Evolutionary conservation across 2,329 filamentous ascomycete genomes (phyloP).

Genomic region (Canariomyces notabilis): DNA sequence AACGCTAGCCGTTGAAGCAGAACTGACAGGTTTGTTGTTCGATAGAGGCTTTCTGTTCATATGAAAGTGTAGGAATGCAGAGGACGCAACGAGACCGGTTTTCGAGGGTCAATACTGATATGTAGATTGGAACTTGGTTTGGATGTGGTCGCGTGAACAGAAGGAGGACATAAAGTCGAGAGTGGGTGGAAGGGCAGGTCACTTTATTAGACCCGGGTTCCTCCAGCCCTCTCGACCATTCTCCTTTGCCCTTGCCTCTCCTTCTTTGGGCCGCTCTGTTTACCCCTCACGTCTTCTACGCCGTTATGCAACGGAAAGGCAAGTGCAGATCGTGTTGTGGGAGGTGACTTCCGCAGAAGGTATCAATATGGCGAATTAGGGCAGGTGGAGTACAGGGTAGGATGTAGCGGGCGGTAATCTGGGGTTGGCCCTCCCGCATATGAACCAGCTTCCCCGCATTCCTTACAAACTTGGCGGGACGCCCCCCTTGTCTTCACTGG

Average conservation of each 20-base stretch:
- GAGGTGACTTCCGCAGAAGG: background rate
- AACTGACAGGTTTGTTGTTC: background rate
- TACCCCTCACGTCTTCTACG: background rate
- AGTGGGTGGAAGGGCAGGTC: background rate
- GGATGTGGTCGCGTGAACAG: background rate
- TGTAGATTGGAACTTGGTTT: background rate
- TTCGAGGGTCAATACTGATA: too few species aligned
- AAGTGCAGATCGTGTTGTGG: too few species aligned
- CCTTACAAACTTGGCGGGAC: too few species aligned
- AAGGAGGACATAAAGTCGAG: background rate
- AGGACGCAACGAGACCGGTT: too few species aligned
- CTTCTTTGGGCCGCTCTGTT: background rate
- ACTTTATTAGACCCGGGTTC: background rate
- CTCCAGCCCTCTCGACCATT: background rate
- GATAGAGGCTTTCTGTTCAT: background rate
- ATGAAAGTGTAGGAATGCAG: background rate
- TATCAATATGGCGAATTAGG: background rate
- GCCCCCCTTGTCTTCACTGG: too few species aligned
- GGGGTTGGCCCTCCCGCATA: background rate
- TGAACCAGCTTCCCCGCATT: conserved; percentile 9
- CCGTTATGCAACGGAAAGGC: background rate
- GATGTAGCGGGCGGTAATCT: background rate
- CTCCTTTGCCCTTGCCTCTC: background rate
- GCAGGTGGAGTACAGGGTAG: background rate
- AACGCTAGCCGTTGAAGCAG: background rate